phyloP scores from a whole-genome alignment of 345 rosid species.

The Sisymbrium irio region DNA sequence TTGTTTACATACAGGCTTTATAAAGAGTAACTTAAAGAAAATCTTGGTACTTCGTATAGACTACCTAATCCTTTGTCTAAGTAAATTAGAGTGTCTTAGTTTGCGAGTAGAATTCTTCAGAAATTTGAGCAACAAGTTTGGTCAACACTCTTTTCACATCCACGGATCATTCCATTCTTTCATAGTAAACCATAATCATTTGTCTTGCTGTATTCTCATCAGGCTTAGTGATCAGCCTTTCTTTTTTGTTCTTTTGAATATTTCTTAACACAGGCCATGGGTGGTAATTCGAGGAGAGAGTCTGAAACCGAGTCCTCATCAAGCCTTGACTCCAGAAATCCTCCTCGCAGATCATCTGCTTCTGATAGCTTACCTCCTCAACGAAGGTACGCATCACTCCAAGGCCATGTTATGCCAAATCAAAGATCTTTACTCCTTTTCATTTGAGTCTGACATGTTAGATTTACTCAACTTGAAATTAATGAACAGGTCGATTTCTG shows the following conservation, averaged over 20 bases:
- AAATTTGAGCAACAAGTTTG: neutral
- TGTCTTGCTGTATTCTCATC: neutral
- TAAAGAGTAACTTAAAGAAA: neutral
- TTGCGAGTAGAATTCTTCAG: neutral
- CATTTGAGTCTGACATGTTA: constrained; percentile 15
- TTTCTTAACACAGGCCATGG: constrained; percentile 53
- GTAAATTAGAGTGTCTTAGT: constrained; percentile 2
- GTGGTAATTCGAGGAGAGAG: constrained; percentile 57
- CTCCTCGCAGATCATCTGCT: constrained; percentile 63
- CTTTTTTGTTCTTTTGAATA: neutral
- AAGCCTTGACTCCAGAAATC: constrained; percentile 61
- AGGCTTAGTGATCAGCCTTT: neutral
- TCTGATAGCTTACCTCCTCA: constrained; percentile 86
- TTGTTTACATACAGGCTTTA: constrained; percentile 3
- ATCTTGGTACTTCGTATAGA: neutral
- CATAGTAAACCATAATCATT: neutral
- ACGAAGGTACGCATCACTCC: constrained; percentile 55
- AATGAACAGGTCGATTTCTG: constrained; percentile 48
- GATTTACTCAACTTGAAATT: neutral
- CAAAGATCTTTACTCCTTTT: constrained; percentile 8
- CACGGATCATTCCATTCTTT: neutral
- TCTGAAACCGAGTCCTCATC: constrained; percentile 53
- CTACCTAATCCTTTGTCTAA: neutral
- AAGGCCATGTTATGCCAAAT: neutral
- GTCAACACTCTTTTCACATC: neutral